phyloP scores from a whole-genome alignment of 148 eudicot species.

The Vaccinium darrowii region DNA sequence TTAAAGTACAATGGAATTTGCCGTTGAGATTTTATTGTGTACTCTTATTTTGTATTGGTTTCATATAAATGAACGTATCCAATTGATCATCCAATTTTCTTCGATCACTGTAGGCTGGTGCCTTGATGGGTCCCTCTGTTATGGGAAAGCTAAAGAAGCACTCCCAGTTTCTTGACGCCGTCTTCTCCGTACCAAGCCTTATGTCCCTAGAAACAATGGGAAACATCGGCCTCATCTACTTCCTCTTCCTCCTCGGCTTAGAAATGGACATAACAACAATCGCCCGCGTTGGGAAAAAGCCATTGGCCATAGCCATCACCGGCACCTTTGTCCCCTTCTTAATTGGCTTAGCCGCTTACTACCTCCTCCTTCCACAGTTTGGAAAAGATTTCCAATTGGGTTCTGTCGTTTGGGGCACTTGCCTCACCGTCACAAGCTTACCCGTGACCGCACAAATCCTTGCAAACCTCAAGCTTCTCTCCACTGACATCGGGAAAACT shows the following conservation, averaged over 20 bases:
- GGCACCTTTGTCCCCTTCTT: slow-evolving; percentile 24
- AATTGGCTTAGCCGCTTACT: slow-evolving; percentile 10
- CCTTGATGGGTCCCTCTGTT: slow-evolving; percentile 14
- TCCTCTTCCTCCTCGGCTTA: slow-evolving; percentile 22
- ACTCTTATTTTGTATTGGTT: background rate
- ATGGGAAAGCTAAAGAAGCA: slow-evolving; percentile 11
- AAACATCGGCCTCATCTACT: slow-evolving; percentile 25
- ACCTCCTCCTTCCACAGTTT: background rate
- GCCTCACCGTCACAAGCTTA: slow-evolving; percentile 24
- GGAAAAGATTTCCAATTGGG: slow-evolving; percentile 9
- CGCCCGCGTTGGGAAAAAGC: slow-evolving; percentile 9
- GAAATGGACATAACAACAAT: slow-evolving; percentile 22
- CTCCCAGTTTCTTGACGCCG: background rate
- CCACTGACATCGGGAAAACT: slow-evolving; percentile 25
- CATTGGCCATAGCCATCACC: slow-evolving; percentile 11
- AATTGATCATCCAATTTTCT: background rate
- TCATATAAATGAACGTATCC: background rate
- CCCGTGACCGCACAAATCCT: slow-evolving; percentile 15
- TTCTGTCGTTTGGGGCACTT: slow-evolving; percentile 24
- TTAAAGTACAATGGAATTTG: background rate
- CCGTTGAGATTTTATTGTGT: background rate
- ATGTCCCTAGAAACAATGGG: slow-evolving; percentile 28
- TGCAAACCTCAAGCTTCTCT: slow-evolving; percentile 25
- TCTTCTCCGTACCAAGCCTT: slow-evolving; percentile 12
- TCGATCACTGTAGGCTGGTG: slow-evolving; percentile 20